Evolutionary conservation across 2,329 filamentous ascomycete genomes (phyloP).

Genomic region (Penicillium sp.): DNA sequence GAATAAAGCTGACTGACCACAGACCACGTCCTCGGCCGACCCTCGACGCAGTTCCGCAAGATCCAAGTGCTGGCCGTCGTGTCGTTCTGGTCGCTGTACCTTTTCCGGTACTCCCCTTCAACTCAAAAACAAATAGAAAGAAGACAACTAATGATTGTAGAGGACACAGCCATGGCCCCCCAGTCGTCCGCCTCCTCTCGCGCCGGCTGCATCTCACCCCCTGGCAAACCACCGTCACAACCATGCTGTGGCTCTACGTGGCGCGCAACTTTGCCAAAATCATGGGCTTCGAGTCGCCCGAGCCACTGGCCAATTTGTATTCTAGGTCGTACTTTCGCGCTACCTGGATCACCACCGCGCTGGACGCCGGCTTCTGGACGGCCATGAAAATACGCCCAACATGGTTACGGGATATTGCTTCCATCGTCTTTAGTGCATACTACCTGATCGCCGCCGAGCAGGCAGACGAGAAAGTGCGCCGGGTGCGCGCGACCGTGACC

Average conservation of each 20-base stretch:
- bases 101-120: slow-evolving; percentile 72
- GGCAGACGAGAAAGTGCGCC: slow-evolving; percentile 93
- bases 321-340: slow-evolving; percentile 88
- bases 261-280: slow-evolving; percentile 92
- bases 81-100: slow-evolving; percentile 84
- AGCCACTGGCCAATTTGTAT: slow-evolving; percentile 92
- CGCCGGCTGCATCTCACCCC: slow-evolving; percentile 69
- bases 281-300: slow-evolving; percentile 83
- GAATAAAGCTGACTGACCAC: not conserved
- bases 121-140: no score
- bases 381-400: slow-evolving; percentile 85
- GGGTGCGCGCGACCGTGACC: slow-evolving; percentile 79
- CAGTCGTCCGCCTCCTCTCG: slow-evolving; percentile 66
- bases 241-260: slow-evolving; percentile 86
- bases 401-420: slow-evolving; percentile 76
- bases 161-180: slow-evolving; percentile 86
- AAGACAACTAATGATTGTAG: no score
- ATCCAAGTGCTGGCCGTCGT: slow-evolving; percentile 89
- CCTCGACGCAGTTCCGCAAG: slow-evolving; percentile 85
- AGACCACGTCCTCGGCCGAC: slow-evolving; percentile 90
- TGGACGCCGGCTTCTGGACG: slow-evolving; percentile 97
- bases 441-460: slow-evolving; percentile 91
- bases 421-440: slow-evolving; percentile 80
- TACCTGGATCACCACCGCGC: slow-evolving; percentile 90
- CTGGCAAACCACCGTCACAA: slow-evolving; percentile 85